Evolutionary conservation across 805 yeast genomes (phyloP).

Genomic region (Saccharomyces jurei): DNA sequence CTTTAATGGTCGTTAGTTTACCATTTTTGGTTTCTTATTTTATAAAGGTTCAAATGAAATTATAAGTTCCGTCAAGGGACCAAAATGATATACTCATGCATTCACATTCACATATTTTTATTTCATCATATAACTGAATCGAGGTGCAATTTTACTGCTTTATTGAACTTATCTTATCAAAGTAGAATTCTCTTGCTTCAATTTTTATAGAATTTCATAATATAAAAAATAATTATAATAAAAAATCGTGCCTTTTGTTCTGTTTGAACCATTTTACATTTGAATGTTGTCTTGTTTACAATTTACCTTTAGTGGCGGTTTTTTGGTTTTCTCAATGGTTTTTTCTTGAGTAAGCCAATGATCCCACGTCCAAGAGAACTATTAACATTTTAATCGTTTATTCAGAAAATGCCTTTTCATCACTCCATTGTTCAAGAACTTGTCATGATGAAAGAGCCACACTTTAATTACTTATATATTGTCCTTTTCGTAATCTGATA

Average conservation of each 20-base stretch:
- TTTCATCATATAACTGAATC: background rate
- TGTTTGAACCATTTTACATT: background rate
- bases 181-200: background rate
- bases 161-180: background rate
- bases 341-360: background rate
- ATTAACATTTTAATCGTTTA: too few species aligned
- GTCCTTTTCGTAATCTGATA: conserved; percentile 43
- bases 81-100: background rate
- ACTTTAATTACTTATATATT: background rate
- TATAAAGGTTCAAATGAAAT: conserved; percentile 28
- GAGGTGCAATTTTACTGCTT: background rate
- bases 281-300: background rate
- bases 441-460: background rate
- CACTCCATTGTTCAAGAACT: background rate
- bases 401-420: too few species aligned
- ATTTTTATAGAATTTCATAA: background rate
- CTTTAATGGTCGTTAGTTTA: conserved; percentile 55
- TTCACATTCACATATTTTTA: background rate
- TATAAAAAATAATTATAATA: background rate
- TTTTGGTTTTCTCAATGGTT: background rate
- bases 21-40: conserved; percentile 48
- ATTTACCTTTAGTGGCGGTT: background rate
- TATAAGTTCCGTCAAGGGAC: conserved; percentile 5
- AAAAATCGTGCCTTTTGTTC: background rate
- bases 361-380: too few species aligned